phyloP scores from a whole-genome alignment of 73 alveolate genomes.

The Tetrahymena elliotti region DNA sequence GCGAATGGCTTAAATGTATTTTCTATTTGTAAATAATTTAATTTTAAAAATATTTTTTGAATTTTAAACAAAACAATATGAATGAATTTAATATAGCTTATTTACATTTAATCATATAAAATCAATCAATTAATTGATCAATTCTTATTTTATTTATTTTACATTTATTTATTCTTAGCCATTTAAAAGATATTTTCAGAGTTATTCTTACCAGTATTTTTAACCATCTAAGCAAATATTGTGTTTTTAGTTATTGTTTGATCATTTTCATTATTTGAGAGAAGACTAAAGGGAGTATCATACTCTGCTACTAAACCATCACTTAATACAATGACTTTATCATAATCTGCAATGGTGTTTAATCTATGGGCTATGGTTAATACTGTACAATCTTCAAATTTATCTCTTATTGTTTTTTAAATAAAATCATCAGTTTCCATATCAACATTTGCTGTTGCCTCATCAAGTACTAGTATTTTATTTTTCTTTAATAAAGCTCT shows the following conservation, averaged over 20 bases:
- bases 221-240: slow-evolving; percentile 16
- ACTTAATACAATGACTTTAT: slow-evolving; percentile 55
- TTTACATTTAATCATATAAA: too few relatives aligned
- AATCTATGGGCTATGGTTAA: slow-evolving; percentile 78
- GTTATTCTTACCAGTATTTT: slow-evolving; percentile 26
- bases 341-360: slow-evolving; percentile 58
- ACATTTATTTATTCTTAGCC: not conserved
- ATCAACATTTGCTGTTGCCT: slow-evolving; percentile 75
- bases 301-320: slow-evolving; percentile 48
- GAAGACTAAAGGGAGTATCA: slow-evolving; percentile 51
- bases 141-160: not conserved
- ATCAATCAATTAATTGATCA: not conserved
- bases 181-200: slow-evolving; percentile 19
- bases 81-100: too few relatives aligned
- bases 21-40: too few relatives aligned
- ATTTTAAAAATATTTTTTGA: too few relatives aligned
- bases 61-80: too few relatives aligned
- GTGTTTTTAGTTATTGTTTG: slow-evolving; percentile 2
- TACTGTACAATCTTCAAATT: slow-evolving; percentile 56
- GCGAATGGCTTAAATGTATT: too few relatives aligned
- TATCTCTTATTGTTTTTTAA: slow-evolving; percentile 49
- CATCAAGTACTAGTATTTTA: slow-evolving; percentile 63
- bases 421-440: slow-evolving; percentile 61
- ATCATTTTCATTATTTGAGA: not conserved
- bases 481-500: slow-evolving; percentile 50